These are phyloP conservation scores for Irpex sp. DNA, from an alignment of 1,284 basidiomycete genomes.

Conservation along the genomic window DNA sequence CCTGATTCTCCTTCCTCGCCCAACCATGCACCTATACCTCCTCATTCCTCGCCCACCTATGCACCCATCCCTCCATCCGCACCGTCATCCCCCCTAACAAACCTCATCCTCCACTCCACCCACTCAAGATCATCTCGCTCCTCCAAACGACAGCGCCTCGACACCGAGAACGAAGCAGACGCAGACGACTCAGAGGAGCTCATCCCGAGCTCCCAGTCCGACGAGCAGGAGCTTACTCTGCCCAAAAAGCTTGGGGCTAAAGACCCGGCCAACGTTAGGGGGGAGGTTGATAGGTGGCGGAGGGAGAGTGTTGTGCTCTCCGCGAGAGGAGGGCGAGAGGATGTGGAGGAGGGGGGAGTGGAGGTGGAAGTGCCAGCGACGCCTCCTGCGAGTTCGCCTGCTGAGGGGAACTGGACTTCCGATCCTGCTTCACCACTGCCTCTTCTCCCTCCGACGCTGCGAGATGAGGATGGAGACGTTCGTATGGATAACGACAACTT, in stretches of 20 bases:
- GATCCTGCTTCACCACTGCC: not conserved
- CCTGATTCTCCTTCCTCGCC: no score
- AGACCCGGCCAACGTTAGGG: no score
- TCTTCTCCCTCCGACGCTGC: not conserved
- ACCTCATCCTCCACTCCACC: slow-evolving; percentile 4
- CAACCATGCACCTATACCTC: no score
- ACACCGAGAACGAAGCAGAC: slow-evolving; percentile 9
- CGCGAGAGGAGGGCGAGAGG: no score
- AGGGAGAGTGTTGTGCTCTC: slow-evolving; percentile 14
- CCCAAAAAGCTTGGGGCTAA: slow-evolving; percentile 21
- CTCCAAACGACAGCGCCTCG: slow-evolving; percentile 19
- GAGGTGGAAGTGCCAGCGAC: not conserved
- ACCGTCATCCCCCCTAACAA: slow-evolving; percentile 5
- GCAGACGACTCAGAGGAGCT: slow-evolving; percentile 24
- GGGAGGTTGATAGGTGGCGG: slow-evolving; percentile 40
- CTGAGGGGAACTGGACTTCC: not conserved
- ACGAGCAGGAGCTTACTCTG: slow-evolving; percentile 51
- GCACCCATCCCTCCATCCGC: not conserved
- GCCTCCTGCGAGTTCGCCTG: slow-evolving; percentile 3
- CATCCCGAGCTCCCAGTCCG: slow-evolving; percentile 65
- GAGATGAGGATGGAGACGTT: slow-evolving; percentile 2
- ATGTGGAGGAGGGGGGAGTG: no score
- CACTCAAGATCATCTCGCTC: slow-evolving; percentile 2
- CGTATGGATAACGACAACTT: no score
- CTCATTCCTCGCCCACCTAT: slow-evolving; percentile 9